These are phyloP conservation scores for Candida qinlingensis DNA, from an alignment of 805 yeast genomes.

Conservation along the genomic window DNA sequence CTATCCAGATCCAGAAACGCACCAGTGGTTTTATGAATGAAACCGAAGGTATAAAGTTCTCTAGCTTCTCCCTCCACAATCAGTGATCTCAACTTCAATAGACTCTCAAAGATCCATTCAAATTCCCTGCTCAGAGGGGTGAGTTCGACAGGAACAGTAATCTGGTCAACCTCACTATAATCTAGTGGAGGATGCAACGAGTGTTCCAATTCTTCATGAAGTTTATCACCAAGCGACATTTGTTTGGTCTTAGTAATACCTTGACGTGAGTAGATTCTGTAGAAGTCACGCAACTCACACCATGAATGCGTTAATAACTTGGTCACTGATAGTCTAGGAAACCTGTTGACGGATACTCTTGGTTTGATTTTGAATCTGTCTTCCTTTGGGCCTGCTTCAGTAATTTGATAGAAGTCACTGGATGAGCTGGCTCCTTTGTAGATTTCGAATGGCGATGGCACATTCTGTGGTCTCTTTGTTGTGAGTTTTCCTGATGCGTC, in stretches of 20 bases:
- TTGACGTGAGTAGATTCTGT: slow-evolving; percentile 44
- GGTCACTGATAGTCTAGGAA: slow-evolving; percentile 51
- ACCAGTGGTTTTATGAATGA: slow-evolving; percentile 10
- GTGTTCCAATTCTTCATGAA: slow-evolving; percentile 45
- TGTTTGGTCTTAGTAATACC: slow-evolving; percentile 31
- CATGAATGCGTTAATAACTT: slow-evolving; percentile 51
- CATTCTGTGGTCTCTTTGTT: not conserved
- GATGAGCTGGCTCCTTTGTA: slow-evolving; percentile 2
- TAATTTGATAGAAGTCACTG: too few species aligned
- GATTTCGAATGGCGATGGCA: slow-evolving; percentile 17
- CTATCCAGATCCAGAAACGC: slow-evolving; percentile 12
- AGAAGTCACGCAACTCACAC: slow-evolving; percentile 63
- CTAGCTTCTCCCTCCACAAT: slow-evolving; percentile 49
- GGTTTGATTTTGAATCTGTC: not conserved
- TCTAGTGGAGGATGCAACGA: slow-evolving; percentile 34
- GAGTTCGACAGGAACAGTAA: not conserved
- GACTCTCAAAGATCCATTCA: slow-evolving; percentile 27
- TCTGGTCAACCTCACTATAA: not conserved
- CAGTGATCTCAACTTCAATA: slow-evolving; percentile 37
- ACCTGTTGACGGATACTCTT: slow-evolving; percentile 3
- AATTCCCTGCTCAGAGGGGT: not conserved
- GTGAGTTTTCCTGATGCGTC: not conserved
- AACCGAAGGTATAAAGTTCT: slow-evolving; percentile 47
- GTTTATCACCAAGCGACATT: slow-evolving; percentile 41
- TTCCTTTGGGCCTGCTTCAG: not conserved